Evolutionary conservation across 805 yeast genomes (phyloP), one percentile per base, ranked within the genome.

Genomic region (Hanseniaspora valbyensis): DNA sequence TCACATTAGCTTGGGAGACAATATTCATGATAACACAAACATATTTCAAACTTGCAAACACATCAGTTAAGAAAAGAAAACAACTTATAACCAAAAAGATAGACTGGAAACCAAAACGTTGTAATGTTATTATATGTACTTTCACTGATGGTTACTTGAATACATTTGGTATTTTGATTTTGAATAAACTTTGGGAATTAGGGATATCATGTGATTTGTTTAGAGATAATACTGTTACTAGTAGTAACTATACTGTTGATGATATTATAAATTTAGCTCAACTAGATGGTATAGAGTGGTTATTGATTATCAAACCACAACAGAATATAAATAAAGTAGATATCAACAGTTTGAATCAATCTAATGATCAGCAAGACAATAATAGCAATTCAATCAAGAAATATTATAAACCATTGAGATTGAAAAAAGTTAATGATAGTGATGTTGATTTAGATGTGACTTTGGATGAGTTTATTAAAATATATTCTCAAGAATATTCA

Each of bases 91-190:
- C 68, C 16, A 52, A 62, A 4, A 62, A 64, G 2, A 58, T 66
- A 33, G 72, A 72, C 34, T 77, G 80, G 83, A 68, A 63, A 49
- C 72, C 78, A 4, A 70, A 73, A 30, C 71, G 95, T 56, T 88
- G 95, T 63, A 90, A 87, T 58, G 94, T 89, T 1, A 64, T 92
- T 26, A 77, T 92, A 6, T 75, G 92, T 0, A 75, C 90, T 55
- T 74, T 82, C 53, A 76, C 81, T 19, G 74, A 74, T 30, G 65
- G 76, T 1, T 66, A 75, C 18, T 64, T 86, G 53, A 71, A 72
- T 21, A 76, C 80, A 0, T 67, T 75, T 44, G 90, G 89, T 1
- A 74, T 80, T 29, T 82, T 77, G 40, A 66, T 86, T 7, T 59
- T 87, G 50, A 75, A 72, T 38, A 67, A 68, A 34, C 61, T 92